Base-by-base conservation (phyloP, 257 asterid genomes). In the Salvia hispanica region DNA sequence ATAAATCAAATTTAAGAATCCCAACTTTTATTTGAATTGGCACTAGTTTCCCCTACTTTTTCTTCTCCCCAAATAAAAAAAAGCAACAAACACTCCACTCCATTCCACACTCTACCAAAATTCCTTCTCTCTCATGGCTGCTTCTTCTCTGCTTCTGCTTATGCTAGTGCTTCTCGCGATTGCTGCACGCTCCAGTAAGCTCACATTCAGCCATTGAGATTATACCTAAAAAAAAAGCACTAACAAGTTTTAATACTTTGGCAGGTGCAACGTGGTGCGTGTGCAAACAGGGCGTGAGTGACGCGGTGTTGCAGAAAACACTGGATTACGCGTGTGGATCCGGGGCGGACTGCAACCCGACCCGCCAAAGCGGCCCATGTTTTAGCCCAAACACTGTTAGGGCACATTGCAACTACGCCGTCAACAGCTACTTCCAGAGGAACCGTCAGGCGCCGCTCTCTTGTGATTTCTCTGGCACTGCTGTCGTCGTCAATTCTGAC, bases 261-360 rank as follows among this genome's bases (percentile, higher is more conserved):
- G 43, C 64, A 85, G 97, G 88, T 76, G 96, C 85, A 21, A 76
- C 86, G 36, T 91, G 95, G 95, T 91, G 95, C 73, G 62, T 89
- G 40, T 91, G 97, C 88, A 91, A 84, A 74, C 89, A 81, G 14
- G 97, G 97, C 21, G 7, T 80, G 64, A 62, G 74, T 56, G 93
- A 86, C 0, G 53, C 79, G 5, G 56, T 4, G 0, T 31, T 91
- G 69, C 97, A 91, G 63, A 91, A 83, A 63, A 83, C 96, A 0
- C 77, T 91, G 62, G 97, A 91, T 81, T 88, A 86, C 43, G 97
- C 97, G 3, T 91, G 97, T 61, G 97, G 97, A 69, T 77, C 86
- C 6, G 97, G 97, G 34, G 97, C 91, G 40, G 96, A 91, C 31
- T 91, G 97, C 78, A 70, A 65, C 81, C 91, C 94, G 14, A 84